Evolutionary conservation across 2,329 filamentous ascomycete genomes (phyloP).

Genomic region (Exophiala alcalophila): DNA sequence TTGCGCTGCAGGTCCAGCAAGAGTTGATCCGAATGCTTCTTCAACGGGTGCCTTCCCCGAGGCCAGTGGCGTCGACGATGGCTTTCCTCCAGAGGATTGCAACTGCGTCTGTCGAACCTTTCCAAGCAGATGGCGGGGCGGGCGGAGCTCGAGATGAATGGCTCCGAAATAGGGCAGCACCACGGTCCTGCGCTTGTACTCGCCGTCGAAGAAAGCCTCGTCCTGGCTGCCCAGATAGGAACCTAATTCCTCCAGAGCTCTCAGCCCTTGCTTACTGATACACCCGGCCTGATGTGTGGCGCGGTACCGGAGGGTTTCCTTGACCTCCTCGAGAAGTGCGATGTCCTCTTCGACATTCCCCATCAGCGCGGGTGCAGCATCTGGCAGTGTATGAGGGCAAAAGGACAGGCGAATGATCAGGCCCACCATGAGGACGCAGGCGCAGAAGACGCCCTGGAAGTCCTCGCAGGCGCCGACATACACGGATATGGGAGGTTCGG

Average conservation of each 20-base stretch:
- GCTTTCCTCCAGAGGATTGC: neutral
- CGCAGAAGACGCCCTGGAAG: slow-evolving; percentile 26
- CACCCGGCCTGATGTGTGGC: slow-evolving; percentile 21
- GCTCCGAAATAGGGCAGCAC: slow-evolving; percentile 29
- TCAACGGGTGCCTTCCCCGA: slow-evolving; percentile 1
- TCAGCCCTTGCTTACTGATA: slow-evolving; percentile 27
- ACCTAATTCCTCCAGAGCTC: slow-evolving; percentile 25
- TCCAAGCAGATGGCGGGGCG: slow-evolving; percentile 10
- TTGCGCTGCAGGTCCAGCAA: neutral
- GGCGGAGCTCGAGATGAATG: slow-evolving; percentile 24
- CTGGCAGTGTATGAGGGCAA: slow-evolving; percentile 1
- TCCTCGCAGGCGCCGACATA: slow-evolving; percentile 30
- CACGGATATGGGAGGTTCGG: slow-evolving; percentile 26
- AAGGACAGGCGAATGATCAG: slow-evolving; percentile 16
- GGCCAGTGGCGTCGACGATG: slow-evolving; percentile 1
- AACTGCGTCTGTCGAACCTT: too few species aligned
- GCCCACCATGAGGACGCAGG: slow-evolving; percentile 26
- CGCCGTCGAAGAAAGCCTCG: neutral
- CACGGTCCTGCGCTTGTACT: slow-evolving; percentile 18
- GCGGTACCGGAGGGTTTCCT: slow-evolving; percentile 29
- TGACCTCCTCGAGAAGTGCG: slow-evolving; percentile 23
- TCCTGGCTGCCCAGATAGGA: slow-evolving; percentile 24
- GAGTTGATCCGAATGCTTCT: slow-evolving; percentile 1
- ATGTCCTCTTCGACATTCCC: slow-evolving; percentile 22
- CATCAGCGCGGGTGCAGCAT: neutral